A percentile compares a stretch with the other conserved stretches of the same genome.
Evolutionary conservation across 106 monocot genomes (phyloP).

Genomic region (Allium sativum): DNA sequence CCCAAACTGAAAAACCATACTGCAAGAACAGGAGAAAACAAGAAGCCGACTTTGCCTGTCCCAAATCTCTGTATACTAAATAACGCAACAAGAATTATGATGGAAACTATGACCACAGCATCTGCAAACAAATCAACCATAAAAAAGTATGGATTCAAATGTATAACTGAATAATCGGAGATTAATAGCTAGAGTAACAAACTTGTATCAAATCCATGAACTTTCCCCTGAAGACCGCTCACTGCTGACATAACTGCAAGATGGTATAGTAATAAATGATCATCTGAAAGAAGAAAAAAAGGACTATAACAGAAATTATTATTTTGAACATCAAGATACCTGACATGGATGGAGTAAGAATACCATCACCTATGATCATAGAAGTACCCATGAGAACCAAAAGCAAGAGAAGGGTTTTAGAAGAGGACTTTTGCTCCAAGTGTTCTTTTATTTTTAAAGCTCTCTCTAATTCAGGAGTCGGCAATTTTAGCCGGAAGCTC

Average conservation of each 20-base stretch:
- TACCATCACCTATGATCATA: slow-evolving; percentile 92
- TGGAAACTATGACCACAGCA: slow-evolving; percentile 59
- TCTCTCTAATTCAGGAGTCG: slow-evolving; percentile 76
- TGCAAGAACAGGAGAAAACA: slow-evolving; percentile 74
- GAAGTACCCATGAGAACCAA: slow-evolving; percentile 89
- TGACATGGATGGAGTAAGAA: slow-evolving; percentile 94
- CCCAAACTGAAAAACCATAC: slow-evolving; percentile 84
- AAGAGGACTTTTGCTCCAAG: slow-evolving; percentile 40
- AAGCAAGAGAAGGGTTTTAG: slow-evolving; percentile 62
- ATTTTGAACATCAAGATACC: slow-evolving; percentile 19
- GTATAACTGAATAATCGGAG: too few relatives aligned
- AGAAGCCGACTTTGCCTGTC: slow-evolving; percentile 79
- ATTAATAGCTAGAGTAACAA: not conserved
- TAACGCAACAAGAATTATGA: slow-evolving; percentile 52
- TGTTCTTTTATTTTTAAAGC: slow-evolving; percentile 60
- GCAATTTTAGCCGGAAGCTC: slow-evolving; percentile 75
- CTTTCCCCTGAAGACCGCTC: slow-evolving; percentile 76
- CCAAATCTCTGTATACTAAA: slow-evolving; percentile 91
- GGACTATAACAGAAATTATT: too few relatives aligned
- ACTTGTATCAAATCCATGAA: slow-evolving; percentile 73
- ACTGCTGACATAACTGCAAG: slow-evolving; percentile 87
- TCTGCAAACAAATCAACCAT: slow-evolving; percentile 27
- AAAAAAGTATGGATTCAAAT: too few relatives aligned
- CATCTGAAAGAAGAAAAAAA: too few relatives aligned
- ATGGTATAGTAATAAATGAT: not conserved